Evolutionary conservation across 805 yeast species (phyloP), one percentile per base, ranked within the genome.

Genomic region (Candida methanosorbosa): DNA sequence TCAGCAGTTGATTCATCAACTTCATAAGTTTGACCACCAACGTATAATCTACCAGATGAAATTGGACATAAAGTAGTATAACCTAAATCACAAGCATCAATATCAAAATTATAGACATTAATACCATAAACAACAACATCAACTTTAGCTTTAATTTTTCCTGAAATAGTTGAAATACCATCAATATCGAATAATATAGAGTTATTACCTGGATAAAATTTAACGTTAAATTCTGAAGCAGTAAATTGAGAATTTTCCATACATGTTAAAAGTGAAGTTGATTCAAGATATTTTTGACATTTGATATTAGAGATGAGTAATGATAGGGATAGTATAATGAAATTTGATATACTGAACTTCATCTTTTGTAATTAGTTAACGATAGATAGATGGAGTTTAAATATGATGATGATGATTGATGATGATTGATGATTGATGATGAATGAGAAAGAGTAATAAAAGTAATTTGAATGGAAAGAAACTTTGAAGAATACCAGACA

Each of bases 211-310:
- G 95, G 94, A 50, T 62, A 79, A 55, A 70, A 84, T 29, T 59
- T 59, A 34, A 88, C 94, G 47, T 84, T 82, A 52, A 92, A 88
- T 44, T 68, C 73, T 8, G 87, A 73, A 5, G 97, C 90, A 3
- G 95, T 77, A 48, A 92, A 77, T 53, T 77, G 81, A 7, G 98
- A 88, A 56, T 82, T 66, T 29, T 77, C 80, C 95, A 87, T 88
- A 64, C 98, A 92, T 27, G 97, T 84, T 46, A 90, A 64, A 45
- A 92, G 66, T 8, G 97, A 85, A 15, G 75, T 41, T 12, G 63
- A 63, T 31, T 54, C 48, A 35, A 71, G 43, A 22, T 46, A 39
- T 25, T 44, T 43, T 25, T 48, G 54, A 1, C 66, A n/a, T n/a
- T n/a, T n/a, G n/a, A n/a, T n/a, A n/a, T n/a, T n/a, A n/a, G n/a